Evolutionary conservation across 345 rosid genomes (phyloP), one percentile per base, ranked within the genome.

Genomic region (Hibiscus tridactylites): DNA sequence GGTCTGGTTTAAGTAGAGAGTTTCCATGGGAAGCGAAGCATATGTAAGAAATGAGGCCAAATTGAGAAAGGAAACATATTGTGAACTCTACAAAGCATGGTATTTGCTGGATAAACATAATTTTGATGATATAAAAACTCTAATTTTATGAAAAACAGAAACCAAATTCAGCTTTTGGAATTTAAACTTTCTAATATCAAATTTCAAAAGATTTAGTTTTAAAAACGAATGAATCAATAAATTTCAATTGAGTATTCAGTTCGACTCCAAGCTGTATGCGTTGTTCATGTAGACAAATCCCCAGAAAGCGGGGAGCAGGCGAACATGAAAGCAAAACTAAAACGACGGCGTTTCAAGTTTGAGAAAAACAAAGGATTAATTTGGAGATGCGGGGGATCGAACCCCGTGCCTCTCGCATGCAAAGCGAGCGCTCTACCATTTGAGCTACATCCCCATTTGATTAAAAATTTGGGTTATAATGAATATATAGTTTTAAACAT

Each of bases 351-450:
- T 49, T 49, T 13, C 4, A 49, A 49, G 1, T 46, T 5, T 35
- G 37, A 39, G 42, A 37, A n/a, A n/a, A 37, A 37, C 0, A 2
- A 0, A 5, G 0, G 1, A 0, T 1, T 10, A 33, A 0, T 0
- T 0, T 91, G 97, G 93, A 89, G 87, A 88, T 85, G 93, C 91
- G 85, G 90, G 90, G 85, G 60, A 89, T 89, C 93, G 89, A 91
- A 88, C 59, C 89, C 89, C 79, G 87, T 88, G 85, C 90, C 96
- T 89, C 96, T 81, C 93, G 88, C 90, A 89, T 89, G 93, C 97
- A 85, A 91, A 89, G 93, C 93, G 84, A 82, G 88, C 91, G 91
- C 93, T 86, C 88, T 84, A 88, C 96, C 96, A 86, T 84, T 86
- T 89, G 93, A 91, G 96, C 96, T 88, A 90, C 96, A 88, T 81